A percentile compares a stretch with the other conserved stretches of the same genome.
phyloP scores from a whole-genome alignment of 2,329 filamentous ascomycete genomes.

The Paraphaeosphaeria minitans region DNA sequence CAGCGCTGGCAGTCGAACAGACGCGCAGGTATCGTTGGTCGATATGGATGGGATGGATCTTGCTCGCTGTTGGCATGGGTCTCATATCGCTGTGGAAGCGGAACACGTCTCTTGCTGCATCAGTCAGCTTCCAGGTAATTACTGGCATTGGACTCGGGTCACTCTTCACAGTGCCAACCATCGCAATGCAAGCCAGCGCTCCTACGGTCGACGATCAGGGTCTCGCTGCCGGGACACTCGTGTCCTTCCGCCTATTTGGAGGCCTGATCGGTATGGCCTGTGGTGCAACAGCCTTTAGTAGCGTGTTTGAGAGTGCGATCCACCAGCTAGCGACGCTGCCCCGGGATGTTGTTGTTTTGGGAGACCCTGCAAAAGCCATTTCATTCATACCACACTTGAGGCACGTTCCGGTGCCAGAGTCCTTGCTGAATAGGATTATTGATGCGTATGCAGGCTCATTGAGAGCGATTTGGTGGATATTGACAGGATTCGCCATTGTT shows the following conservation, averaged over 20 bases:
- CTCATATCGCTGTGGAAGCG: constrained; percentile 49
- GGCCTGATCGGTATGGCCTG: constrained; percentile 46
- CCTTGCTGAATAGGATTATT: neutral
- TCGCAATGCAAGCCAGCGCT: constrained; percentile 45
- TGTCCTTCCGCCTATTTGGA: constrained; percentile 47
- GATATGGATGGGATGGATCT: constrained; percentile 49
- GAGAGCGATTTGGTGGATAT: neutral
- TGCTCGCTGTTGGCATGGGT: constrained; percentile 63
- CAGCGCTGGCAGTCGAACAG: constrained; percentile 8
- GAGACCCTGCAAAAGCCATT: constrained; percentile 11
- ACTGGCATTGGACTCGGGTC: constrained; percentile 17
- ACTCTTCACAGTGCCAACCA: constrained; percentile 16
- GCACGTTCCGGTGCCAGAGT: neutral
- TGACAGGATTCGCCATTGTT: neutral
- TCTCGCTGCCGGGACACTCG: constrained; percentile 41
- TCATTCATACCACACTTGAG: constrained; percentile 15
- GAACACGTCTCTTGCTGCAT: neutral
- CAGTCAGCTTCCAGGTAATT: constrained; percentile 15
- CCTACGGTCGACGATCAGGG: constrained; percentile 42
- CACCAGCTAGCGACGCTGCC: constrained; percentile 4
- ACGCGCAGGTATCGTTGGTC: constrained; percentile 64
- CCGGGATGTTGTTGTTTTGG: constrained; percentile 3
- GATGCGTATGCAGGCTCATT: constrained; percentile 3
- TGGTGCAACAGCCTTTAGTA: constrained; percentile 42
- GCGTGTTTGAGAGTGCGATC: constrained; percentile 1